Percentiles rank a stretch among this genome's conserved stretches.
Conservation (phyloP, 2,329 filamentous ascomycete species). For the Exophiala alcalophila region DNA sequence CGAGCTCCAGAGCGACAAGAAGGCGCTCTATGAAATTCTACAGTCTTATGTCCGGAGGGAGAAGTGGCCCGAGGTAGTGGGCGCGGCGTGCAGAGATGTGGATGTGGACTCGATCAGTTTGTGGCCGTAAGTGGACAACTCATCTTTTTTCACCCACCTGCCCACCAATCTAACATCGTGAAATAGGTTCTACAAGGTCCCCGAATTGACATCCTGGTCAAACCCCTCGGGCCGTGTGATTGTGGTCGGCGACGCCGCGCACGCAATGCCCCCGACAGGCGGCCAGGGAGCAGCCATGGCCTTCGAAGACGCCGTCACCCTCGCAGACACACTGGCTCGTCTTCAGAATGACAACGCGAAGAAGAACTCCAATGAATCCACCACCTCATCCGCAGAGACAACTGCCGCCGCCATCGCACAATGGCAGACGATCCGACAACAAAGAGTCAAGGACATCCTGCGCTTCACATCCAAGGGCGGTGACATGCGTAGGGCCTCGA, state of each 20-base stretch:
- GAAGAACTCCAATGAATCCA: too few species aligned
- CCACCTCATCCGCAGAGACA: conserved; percentile 2
- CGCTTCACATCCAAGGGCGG: conserved; percentile 41
- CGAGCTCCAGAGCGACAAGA: conserved; percentile 21
- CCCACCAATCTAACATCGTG: not conserved
- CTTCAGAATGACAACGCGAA: too few species aligned
- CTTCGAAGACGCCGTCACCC: conserved; percentile 27
- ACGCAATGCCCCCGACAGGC: conserved; percentile 28
- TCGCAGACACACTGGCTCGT: conserved; percentile 21
- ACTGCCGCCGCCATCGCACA: not conserved
- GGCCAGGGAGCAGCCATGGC: conserved; percentile 29
- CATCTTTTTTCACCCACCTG: not conserved
- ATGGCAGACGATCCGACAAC: conserved; percentile 52
- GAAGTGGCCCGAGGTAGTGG: conserved; percentile 21
- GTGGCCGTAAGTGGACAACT: conserved; percentile 22
- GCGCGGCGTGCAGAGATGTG: conserved; percentile 16
- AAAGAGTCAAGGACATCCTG: conserved; percentile 48
- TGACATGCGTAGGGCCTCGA: conserved; percentile 15
- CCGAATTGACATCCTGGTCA: conserved; percentile 26
- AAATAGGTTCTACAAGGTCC: conserved; percentile 17
- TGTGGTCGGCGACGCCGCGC: conserved; percentile 27
- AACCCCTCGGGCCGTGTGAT: conserved; percentile 18
- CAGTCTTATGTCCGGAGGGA: conserved; percentile 14
- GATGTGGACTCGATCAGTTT: conserved; percentile 18
- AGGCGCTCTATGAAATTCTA: conserved; percentile 16